Percentiles rank a stretch among this genome's conserved stretches.
phyloP scores from a whole-genome alignment of 2,329 filamentous ascomycete genomes.

The Dactylella cylindrospora region DNA sequence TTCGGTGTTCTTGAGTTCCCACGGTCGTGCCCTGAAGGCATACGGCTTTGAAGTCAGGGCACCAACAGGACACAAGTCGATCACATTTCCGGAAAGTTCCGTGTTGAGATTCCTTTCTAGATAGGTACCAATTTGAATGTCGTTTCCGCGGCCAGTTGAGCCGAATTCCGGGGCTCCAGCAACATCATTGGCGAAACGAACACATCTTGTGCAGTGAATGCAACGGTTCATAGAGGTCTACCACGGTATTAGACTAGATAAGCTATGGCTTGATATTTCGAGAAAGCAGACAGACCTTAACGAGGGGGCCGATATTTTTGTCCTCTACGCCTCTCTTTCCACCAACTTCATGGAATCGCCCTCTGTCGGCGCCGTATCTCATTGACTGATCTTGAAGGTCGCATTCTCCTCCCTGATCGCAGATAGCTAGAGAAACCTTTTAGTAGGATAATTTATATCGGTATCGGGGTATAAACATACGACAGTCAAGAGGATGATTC shows the following conservation, averaged over 20 bases:
- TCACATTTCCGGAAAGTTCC: slow-evolving; percentile 94
- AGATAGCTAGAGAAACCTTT: slow-evolving; percentile 59
- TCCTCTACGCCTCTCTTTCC: slow-evolving; percentile 98
- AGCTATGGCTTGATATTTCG: slow-evolving; percentile 12
- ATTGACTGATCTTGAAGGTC: slow-evolving; percentile 99
- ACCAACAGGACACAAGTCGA: slow-evolving; percentile 96
- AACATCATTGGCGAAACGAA: slow-evolving; percentile 96
- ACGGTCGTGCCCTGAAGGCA: slow-evolving; percentile 92
- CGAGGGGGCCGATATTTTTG: slow-evolving; percentile 96
- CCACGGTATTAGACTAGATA: slow-evolving; percentile 45
- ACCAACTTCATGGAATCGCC: slow-evolving; percentile 90
- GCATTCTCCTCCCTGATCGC: slow-evolving; percentile 98
- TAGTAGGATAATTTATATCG: slow-evolving; percentile 9
- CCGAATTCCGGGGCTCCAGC: slow-evolving; percentile 94
- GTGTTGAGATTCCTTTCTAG: slow-evolving; percentile 90
- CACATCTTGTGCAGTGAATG: slow-evolving; percentile 97
- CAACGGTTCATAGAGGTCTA: slow-evolving; percentile 98
- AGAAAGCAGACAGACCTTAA: slow-evolving; percentile 63
- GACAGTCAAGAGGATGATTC: slow-evolving; percentile 48
- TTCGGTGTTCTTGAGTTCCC: slow-evolving; percentile 95
- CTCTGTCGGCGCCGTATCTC: slow-evolving; percentile 94
- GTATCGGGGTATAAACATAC: slow-evolving; percentile 28
- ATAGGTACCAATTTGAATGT: slow-evolving; percentile 97
- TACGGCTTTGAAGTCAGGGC: slow-evolving; percentile 97
- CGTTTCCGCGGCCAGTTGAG: slow-evolving; percentile 90